A percentile compares a stretch with the other conserved stretches of the same genome.
phyloP scores from a whole-genome alignment of 768 basidiomycete genomes.

The Tephrocybe sp. region DNA sequence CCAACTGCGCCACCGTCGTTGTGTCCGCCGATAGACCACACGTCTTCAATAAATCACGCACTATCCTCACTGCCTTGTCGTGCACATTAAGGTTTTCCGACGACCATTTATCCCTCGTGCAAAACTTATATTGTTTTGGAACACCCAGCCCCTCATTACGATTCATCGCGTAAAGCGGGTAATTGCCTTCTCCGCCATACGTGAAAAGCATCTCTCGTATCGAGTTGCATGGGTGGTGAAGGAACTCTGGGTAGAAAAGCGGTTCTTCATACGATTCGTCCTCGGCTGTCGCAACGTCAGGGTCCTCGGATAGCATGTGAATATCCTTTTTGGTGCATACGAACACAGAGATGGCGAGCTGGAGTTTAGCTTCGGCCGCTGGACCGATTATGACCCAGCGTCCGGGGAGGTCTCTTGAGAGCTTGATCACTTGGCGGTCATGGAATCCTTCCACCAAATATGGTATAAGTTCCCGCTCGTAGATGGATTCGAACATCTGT shows the following conservation, averaged over 20 bases:
- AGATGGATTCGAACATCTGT: background rate
- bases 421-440: background rate
- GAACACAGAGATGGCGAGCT: constrained; percentile 29
- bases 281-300: background rate
- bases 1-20: constrained; percentile 27
- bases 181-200: constrained; percentile 4
- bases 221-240: constrained; percentile 32
- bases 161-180: background rate
- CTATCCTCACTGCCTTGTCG: constrained; percentile 28
- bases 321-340: constrained; percentile 18
- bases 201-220: constrained; percentile 2
- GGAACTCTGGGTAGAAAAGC: constrained; percentile 36
- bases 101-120: constrained; percentile 23
- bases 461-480: background rate
- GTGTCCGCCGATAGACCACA: constrained; percentile 25
- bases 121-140: constrained; percentile 6
- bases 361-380: background rate
- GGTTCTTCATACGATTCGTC: constrained; percentile 6
- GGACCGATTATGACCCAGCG: background rate
- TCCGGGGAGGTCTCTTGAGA: background rate
- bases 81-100: constrained; percentile 25
- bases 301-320: background rate
- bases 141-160: constrained; percentile 16
- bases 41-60: constrained; percentile 28
- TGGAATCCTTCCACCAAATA: constrained; percentile 1